Evolutionary conservation across 306 rosid genomes (phyloP), one percentile per base, ranked within the genome.

Genomic region (Gleditsia sinensis): DNA sequence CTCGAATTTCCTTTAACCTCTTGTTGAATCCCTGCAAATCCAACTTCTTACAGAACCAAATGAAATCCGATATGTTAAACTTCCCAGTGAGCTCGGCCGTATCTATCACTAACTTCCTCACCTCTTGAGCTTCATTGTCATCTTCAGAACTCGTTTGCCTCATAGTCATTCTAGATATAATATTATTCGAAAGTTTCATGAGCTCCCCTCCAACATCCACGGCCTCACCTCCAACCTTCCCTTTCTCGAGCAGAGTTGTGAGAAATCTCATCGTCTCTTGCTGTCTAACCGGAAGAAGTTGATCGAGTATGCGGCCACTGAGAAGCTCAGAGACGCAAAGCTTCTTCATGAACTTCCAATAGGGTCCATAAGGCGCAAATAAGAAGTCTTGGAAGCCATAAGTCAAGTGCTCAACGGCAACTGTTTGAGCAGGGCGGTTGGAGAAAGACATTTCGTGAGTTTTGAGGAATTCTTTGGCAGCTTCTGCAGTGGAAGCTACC

Each of bases 301-400:
- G 83, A n/a, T 83, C 80, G 0, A 88, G 86, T 1, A 78, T 85
- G 4, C 75, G 51, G 1, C 83, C 71, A 5, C 89, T 88, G 0
- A 91, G 92, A 70, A 91, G 88, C 75, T 84, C 83, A 1, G 93
- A 84, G 80, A 88, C 74, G 64, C 88, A 84, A 0, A 86, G 50
- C n/a, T n/a, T n/a, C n/a, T n/a, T n/a, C n/a, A n/a, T n/a, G n/a
- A n/a, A n/a, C n/a, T n/a, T n/a, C n/a, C 45, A 88, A 4, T 58
- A 80, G 1, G 67, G 82, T 42, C 89, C 90, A 51, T 76, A 76
- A 1, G 86, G 86, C 0, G 83, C 88, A 17, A 82, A 77, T 8
- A 79, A n/a, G 63, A 86, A 85, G 56, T 71, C 81, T 40, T 79
- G 78, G 30, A 79, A 71, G 5, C 82, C 86, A 6, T 81, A 73